A percentile compares a stretch with the other conserved stretches of the same genome.
Conservation (phyloP, 441 rosid genomes). For the Eutrema salsugineum region DNA sequence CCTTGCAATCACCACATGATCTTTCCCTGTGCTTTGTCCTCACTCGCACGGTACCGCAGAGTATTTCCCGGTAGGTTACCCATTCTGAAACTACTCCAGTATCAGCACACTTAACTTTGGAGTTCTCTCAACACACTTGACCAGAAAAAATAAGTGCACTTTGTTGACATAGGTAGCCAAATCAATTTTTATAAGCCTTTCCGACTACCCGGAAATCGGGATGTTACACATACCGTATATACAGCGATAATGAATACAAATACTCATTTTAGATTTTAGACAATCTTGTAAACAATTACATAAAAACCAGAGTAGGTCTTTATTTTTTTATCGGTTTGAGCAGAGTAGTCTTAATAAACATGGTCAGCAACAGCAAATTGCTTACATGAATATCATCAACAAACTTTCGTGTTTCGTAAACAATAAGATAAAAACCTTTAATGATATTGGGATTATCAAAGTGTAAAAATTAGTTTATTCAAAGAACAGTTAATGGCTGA, state of each 20-base stretch:
- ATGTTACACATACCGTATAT: neutral
- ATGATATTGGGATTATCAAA: slow-evolving; percentile 30
- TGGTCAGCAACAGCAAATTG: slow-evolving; percentile 24
- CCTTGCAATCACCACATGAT: no score
- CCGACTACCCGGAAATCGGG: no score
- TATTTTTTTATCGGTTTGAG: neutral
- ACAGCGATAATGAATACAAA: neutral
- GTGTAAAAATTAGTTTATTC: slow-evolving; percentile 8
- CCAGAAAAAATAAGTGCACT: no score
- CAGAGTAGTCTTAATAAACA: neutral
- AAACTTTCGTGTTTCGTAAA: slow-evolving; percentile 27
- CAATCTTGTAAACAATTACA: neutral
- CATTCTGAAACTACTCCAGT: no score
- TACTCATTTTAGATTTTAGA: neutral
- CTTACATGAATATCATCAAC: slow-evolving; percentile 23
- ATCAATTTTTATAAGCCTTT: no score
- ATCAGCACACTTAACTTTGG: no score
- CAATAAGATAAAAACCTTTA: neutral
- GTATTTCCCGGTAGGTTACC: no score
- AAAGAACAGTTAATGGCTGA: slow-evolving; percentile 21
- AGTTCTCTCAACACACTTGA: no score
- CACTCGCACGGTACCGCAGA: no score
- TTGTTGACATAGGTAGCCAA: no score
- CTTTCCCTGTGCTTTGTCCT: no score
- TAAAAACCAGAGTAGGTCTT: neutral